A percentile compares a stretch with the other conserved stretches of the same genome.
These are phyloP conservation scores for Gorgonomyces haynaldii DNA, from an alignment of 192 early-diverging fungal species.

Conservation along the genomic window DNA sequence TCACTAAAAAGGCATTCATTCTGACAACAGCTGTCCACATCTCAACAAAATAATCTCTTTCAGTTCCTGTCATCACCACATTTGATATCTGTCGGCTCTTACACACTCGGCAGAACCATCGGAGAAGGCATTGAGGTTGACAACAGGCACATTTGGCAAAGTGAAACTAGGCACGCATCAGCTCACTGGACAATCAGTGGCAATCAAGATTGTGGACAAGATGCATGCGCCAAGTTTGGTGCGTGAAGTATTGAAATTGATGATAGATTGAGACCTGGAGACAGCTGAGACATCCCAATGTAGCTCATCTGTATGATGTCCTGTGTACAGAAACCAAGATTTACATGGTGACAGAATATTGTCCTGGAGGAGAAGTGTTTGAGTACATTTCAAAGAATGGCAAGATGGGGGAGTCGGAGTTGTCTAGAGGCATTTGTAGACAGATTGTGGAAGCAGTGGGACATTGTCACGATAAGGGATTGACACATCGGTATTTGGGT, in stretches of 20 bases:
- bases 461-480: conserved; percentile 39
- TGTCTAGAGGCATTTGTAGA: conserved; percentile 14
- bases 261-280: conserved; percentile 52
- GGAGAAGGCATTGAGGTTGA: conserved; percentile 25
- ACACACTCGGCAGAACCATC: conserved; percentile 29
- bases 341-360: conserved; percentile 73
- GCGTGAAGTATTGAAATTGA: conserved; percentile 38
- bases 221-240: conserved; percentile 30
- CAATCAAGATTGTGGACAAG: conserved; percentile 46
- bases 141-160: conserved; percentile 34
- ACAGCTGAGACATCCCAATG: conserved; percentile 67
- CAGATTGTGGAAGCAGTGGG: conserved; percentile 39
- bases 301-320: conserved; percentile 66
- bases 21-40: background rate
- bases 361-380: conserved; percentile 61
- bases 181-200: conserved; percentile 34
- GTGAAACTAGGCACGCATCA: conserved; percentile 34
- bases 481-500: conserved; percentile 29
- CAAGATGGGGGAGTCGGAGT: conserved; percentile 28
- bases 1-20: no score
- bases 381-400: conserved; percentile 75
- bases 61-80: conserved; percentile 14
- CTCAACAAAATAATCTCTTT: conserved; percentile 18
- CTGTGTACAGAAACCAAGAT: conserved; percentile 60
- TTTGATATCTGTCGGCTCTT: conserved; percentile 21